Conservation (phyloP, 129 eudicot species). For the Solidago caesia region DNA sequence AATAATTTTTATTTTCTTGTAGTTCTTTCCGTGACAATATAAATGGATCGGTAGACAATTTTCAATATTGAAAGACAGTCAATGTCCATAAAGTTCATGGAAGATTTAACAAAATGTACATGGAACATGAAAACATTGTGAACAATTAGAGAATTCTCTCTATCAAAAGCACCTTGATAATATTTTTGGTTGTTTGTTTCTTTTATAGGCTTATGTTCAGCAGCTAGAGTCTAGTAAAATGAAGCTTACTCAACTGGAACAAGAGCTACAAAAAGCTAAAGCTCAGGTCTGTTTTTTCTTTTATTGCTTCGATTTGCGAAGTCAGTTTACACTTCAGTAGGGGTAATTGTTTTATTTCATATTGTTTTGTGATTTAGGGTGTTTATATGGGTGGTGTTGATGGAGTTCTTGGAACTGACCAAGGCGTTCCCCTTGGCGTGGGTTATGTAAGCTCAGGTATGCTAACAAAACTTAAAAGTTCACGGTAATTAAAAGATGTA, state of each 20-base stretch:
- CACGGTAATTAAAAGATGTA: background rate
- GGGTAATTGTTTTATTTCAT: background rate
- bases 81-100: background rate
- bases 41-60: background rate
- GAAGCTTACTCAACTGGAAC: conserved; percentile 74
- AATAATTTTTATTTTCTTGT: background rate
- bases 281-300: conserved; percentile 39
- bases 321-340: background rate
- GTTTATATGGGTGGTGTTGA: conserved; percentile 51
- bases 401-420: conserved; percentile 67
- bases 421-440: conserved; percentile 32
- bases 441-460: conserved; percentile 58
- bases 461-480: background rate
- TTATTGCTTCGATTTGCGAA: background rate
- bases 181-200: background rate
- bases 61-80: background rate
- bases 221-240: conserved; percentile 80
- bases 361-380: conserved; percentile 43
- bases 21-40: background rate
- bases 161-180: background rate
- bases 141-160: background rate
- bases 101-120: background rate
- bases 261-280: conserved; percentile 75
- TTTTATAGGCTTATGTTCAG: conserved; percentile 80
- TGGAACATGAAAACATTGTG: background rate